Evolutionary conservation across 495 filamentous ascomycete genomes (phyloP), one percentile per base, ranked within the genome.

Genomic region (Aspergillus wentii): DNA sequence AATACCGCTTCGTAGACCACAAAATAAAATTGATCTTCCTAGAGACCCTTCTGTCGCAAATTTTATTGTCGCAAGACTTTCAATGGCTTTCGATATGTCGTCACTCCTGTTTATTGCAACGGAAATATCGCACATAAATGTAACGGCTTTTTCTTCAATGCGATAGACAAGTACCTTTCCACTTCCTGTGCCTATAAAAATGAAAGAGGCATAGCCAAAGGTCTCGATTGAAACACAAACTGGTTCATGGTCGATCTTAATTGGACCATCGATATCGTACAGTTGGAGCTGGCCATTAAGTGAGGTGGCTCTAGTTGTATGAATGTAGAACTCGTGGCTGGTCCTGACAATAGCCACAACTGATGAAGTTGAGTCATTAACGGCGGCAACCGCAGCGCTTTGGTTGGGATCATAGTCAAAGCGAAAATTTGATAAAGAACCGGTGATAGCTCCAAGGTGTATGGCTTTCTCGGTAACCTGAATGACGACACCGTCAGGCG

Each of bases 381-480:
- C 48, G 10, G 51, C 40, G 29, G 64, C 62, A 16, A 54, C 50
- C 1, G 56, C 33, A 13, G 65, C 40, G 23, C 17, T 39, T 33
- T 54, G 41, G n/a, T 37, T 33, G 4, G 40, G 28, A 4, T 33
- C 35, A 34, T 59, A 51, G 8, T 49, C 36, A 20, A 52, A 38
- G 8, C 25, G 40, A 30, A 35, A 44, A 35, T 45, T 55, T n/a
- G 38, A 35, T 16, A 33, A 22, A 2, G 42, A n/a, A 14, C 53
- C 51, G 13, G 36, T 33, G 15, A 49, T 49, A 8, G 49, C 40
- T 17, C 59, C 60, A 11, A 76, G 38, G 8, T 68, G 63, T 4
- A 76, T 63, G 20, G 58, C 67, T 14, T 54, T 54, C n/a, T 64
- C 53, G 3, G 81, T 83, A 14, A 85, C 54, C 46, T 85, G 82